Evolutionary conservation across 768 basidiomycete genomes (phyloP), one percentile per base, ranked within the genome.

Genomic region (Boletus rubropictus): DNA sequence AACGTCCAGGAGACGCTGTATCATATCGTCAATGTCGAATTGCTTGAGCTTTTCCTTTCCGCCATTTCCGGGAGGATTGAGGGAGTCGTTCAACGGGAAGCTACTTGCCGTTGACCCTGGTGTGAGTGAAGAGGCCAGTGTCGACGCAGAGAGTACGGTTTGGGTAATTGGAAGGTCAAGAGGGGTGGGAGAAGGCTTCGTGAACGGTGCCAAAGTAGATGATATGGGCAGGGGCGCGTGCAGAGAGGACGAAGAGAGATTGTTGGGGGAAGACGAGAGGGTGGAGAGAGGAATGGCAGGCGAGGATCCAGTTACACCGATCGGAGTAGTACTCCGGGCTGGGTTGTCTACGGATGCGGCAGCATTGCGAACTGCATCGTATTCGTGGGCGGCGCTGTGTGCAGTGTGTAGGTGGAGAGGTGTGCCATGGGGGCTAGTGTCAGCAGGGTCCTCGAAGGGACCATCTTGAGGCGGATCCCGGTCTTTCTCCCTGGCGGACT

Each of bases 11-110:
- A 99, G 78, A 42, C 95, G 83, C 62, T 88, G 84, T 61, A 99
- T 98, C 89, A 98, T 96, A 67, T 97, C 94, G 69, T 98, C 95
- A 48, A 98, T 82, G 67, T 99, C 96, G 57, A 97, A 75, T 38
- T 79, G 81, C 62, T 77, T 82, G 49, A 73, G 71, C 67, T 76
- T 83, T 45, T 78, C 79, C 66, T 80, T 83, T 42, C 64, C 74
- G 38, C 63, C 61, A 24, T 61, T 61, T 27, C 72, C 74, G n/a
- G 60, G 34, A 48, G 65, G 51, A 50, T 60, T 55, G 22, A 65
- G 44, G 5, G 75, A 48, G 31, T 76, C 72, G 15, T 60, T 66
- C 34, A 66, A 54, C 0, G 66, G 64, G 52, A 72, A 69, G 40
- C 66, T 70, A 42, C 66, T 71, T 20, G 68, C 54, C 31, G 69